Evolutionary conservation across 768 basidiomycete genomes (phyloP).

Genomic region (Coprinopsis sp.): DNA sequence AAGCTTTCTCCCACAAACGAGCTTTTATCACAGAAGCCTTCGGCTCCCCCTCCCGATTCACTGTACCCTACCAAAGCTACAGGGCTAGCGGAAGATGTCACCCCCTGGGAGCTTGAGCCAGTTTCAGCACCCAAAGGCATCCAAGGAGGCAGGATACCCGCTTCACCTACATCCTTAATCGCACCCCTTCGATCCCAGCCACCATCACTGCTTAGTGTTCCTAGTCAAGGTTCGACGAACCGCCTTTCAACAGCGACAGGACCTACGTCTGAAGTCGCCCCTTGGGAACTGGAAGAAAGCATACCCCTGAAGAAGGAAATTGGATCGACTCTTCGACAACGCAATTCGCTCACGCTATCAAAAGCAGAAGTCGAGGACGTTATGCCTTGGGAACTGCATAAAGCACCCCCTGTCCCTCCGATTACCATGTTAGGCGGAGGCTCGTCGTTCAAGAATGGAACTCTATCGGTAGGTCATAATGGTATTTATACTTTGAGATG

Average conservation of each 20-base stretch:
- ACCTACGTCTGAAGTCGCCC: constrained; percentile 24
- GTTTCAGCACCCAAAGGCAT: background rate
- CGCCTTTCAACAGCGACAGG: constrained; percentile 17
- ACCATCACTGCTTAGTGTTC: constrained; percentile 8
- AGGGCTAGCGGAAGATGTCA: constrained; percentile 17
- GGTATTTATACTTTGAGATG: background rate
- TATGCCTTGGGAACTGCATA: constrained; percentile 28
- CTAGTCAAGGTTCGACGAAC: constrained; percentile 2
- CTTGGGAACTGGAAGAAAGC: constrained; percentile 24
- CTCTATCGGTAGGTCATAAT: constrained; percentile 10
- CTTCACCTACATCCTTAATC: constrained; percentile 5
- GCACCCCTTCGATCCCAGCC: constrained; percentile 6
- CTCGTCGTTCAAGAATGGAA: constrained; percentile 5
- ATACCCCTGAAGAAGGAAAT: constrained; percentile 6
- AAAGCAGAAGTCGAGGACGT: constrained; percentile 24
- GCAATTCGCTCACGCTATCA: constrained; percentile 18
- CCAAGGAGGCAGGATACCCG: background rate
- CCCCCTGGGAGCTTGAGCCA: constrained; percentile 21
- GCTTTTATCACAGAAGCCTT: background rate
- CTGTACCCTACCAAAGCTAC: constrained; percentile 8
- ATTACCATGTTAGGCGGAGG: constrained; percentile 5
- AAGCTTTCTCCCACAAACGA: background rate
- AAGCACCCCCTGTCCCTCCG: constrained; percentile 16
- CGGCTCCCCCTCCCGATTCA: constrained; percentile 3
- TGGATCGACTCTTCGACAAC: constrained; percentile 12